phyloP scores from a whole-genome alignment of 139 green algal species.

The Ettlia oleoabundans region DNA sequence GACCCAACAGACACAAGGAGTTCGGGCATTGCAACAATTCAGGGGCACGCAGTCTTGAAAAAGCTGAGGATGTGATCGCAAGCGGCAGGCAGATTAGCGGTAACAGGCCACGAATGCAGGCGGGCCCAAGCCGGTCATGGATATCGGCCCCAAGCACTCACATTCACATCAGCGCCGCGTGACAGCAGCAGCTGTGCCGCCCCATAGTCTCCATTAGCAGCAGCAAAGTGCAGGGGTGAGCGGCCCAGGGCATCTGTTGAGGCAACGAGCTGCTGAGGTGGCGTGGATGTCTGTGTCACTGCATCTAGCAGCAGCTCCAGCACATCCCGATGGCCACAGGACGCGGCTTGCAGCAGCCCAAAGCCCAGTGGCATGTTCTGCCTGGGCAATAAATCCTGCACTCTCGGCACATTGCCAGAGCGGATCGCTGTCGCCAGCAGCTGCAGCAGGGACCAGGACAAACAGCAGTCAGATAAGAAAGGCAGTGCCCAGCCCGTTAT shows the following conservation, averaged over 20 bases:
- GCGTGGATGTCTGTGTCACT: background rate
- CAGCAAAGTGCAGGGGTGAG: conserved; percentile 22
- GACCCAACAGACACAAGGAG: background rate
- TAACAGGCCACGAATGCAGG: too few species aligned
- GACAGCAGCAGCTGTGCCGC: conserved; percentile 27
- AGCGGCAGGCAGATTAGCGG: too few species aligned
- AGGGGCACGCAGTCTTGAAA: too few species aligned
- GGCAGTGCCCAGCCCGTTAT: too few species aligned
- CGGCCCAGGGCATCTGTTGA: conserved; percentile 4
- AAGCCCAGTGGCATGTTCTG: background rate
- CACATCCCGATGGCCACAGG: conserved; percentile 4
- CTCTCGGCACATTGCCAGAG: background rate
- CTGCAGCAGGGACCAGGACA: background rate
- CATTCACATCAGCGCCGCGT: conserved; percentile 2
- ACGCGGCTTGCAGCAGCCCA: conserved; percentile 12
- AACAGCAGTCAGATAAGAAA: background rate
- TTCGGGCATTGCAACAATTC: too few species aligned
- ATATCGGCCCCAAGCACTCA: too few species aligned
- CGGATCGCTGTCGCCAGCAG: conserved; percentile 14
- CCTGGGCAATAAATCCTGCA: background rate
- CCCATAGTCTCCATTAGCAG: conserved; percentile 4
- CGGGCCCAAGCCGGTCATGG: too few species aligned
- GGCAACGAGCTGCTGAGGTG: background rate
- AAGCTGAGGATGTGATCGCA: too few species aligned
- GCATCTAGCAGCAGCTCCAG: conserved; percentile 13